Evolutionary conservation across 371 early-diverging fungal species (phyloP).

Genomic region (Actinomortierella ambigua): DNA sequence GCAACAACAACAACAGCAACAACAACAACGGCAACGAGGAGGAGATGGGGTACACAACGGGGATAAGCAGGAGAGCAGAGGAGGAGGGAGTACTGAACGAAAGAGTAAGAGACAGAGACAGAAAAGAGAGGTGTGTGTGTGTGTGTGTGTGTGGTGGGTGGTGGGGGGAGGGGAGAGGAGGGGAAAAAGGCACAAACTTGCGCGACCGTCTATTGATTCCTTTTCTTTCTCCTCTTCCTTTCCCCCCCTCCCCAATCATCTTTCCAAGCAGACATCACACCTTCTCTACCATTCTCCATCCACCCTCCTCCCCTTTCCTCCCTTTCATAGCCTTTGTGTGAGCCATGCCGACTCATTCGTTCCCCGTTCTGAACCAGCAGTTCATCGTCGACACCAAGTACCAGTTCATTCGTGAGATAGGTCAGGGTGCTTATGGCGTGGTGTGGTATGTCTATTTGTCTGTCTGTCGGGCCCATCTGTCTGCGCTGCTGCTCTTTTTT

Average conservation of each 20-base stretch:
- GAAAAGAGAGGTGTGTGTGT: no score
- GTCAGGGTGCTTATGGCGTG: constrained; percentile 93
- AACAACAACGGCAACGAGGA: constrained; percentile 7
- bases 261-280: background rate
- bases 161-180: no score
- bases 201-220: no score
- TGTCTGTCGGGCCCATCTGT: background rate
- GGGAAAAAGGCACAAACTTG: no score
- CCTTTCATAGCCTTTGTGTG: constrained; percentile 1
- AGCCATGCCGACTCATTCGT: constrained; percentile 54
- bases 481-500: background rate
- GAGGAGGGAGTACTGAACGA: no score
- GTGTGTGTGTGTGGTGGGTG: no score
- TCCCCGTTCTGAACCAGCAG: constrained; percentile 71
- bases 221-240: background rate
- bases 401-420: constrained; percentile 85
- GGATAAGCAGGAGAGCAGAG: no score
- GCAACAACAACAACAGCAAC: constrained; percentile 9
- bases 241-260: background rate
- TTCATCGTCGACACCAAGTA: constrained; percentile 79
- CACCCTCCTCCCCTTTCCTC: background rate
- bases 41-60: no score
- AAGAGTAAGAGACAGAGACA: no score
- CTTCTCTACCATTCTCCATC: background rate
- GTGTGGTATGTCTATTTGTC: constrained; percentile 85